phyloP scores from a whole-genome alignment of 345 rosid genomes.

The Nasturtium officinale region DNA sequence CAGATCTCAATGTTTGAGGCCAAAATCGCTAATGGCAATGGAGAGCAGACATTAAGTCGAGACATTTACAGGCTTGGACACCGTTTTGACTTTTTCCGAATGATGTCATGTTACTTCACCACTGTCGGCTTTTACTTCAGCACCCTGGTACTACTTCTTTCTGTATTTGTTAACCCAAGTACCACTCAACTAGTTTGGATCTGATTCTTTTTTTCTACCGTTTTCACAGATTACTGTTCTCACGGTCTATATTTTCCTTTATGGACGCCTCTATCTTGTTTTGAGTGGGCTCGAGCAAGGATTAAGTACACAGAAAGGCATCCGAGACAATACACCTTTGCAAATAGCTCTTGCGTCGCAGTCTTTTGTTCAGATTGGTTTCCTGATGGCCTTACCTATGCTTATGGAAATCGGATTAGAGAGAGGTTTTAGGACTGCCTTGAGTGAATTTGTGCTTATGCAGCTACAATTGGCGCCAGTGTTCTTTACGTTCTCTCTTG shows the following conservation, averaged over 20 bases:
- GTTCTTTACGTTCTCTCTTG: constrained; percentile 97
- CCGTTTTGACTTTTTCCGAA: constrained; percentile 96
- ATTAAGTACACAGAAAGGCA: constrained; percentile 64
- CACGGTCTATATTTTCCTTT: constrained; percentile 93
- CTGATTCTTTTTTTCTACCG: constrained; percentile 18
- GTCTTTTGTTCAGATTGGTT: constrained; percentile 95
- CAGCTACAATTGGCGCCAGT: constrained; percentile 96
- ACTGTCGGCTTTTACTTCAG: constrained; percentile 98
- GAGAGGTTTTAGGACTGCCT: constrained; percentile 92
- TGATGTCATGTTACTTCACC: constrained; percentile 98
- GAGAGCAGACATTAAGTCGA: constrained; percentile 96
- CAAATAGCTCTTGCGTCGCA: constrained; percentile 99
- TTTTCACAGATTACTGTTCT: constrained; percentile 87
- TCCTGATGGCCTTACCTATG: constrained; percentile 97
- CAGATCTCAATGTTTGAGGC: constrained; percentile 99
- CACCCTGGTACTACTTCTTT: constrained; percentile 64
- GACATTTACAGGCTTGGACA: constrained; percentile 98
- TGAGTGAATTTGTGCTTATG: constrained; percentile 94
- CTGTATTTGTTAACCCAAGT: constrained; percentile 4
- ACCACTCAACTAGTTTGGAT: constrained; percentile 6
- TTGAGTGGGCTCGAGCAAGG: constrained; percentile 94
- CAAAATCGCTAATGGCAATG: constrained; percentile 97
- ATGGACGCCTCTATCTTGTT: constrained; percentile 98
- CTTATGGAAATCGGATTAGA: constrained; percentile 98
- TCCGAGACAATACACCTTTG: constrained; percentile 90